phyloP scores from a whole-genome alignment of 768 basidiomycete genomes.

The Candolleomyces efflorescens region DNA sequence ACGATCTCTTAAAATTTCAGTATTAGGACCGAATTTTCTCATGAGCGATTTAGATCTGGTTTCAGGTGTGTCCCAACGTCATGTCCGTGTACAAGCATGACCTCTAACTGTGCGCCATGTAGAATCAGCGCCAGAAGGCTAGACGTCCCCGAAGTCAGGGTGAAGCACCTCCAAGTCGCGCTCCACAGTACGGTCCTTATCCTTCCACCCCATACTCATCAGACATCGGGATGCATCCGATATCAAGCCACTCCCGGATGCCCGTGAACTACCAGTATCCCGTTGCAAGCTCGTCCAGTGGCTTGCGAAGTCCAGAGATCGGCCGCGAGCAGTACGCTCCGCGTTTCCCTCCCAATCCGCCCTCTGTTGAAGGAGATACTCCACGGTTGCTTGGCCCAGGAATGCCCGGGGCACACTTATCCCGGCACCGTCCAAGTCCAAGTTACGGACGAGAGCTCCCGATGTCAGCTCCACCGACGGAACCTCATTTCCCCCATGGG shows the following conservation, averaged over 20 bases:
- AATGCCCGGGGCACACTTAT: constrained; percentile 38
- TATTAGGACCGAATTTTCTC: constrained; percentile 12
- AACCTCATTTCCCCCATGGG: constrained; percentile 16
- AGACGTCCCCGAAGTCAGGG: constrained; percentile 67
- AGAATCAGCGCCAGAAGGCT: constrained; percentile 86
- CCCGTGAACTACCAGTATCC: constrained; percentile 11
- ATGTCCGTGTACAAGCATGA: constrained; percentile 17
- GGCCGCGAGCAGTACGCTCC: background rate
- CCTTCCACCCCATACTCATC: constrained; percentile 23
- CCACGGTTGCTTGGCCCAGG: constrained; percentile 50
- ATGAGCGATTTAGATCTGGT: constrained; percentile 66
- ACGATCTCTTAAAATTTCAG: background rate
- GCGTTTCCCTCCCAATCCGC: background rate
- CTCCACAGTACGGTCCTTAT: constrained; percentile 63
- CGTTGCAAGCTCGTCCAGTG: background rate
- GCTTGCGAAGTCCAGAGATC: constrained; percentile 15
- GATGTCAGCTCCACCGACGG: constrained; percentile 17
- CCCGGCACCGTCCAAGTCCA: constrained; percentile 14
- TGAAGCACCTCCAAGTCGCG: constrained; percentile 45
- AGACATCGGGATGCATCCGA: constrained; percentile 8
- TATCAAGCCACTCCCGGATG: constrained; percentile 20
- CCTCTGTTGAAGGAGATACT: background rate
- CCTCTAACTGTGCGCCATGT: constrained; percentile 14
- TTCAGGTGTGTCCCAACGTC: constrained; percentile 52
- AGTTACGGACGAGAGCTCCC: constrained; percentile 16